Evolutionary conservation across 192 early-diverging fungal species (phyloP), one percentile per base, ranked within the genome.

Genomic region (Coemansia sp.): DNA sequence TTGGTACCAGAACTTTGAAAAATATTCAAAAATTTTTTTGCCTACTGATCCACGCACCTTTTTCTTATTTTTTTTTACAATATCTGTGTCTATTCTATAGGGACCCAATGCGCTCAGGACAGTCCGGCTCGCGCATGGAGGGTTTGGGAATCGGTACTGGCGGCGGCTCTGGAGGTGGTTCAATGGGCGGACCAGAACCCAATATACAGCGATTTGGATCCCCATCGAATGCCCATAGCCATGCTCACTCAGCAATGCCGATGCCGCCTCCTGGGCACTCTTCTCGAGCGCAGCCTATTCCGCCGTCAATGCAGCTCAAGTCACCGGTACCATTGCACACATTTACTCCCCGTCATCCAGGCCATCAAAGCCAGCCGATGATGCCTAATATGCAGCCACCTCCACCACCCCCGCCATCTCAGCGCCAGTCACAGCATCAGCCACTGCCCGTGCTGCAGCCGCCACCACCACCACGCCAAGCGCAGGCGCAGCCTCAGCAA

Each of bases 191-290:
- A 15, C 51, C 69, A 31, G 69, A 70, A 27, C 48, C 50, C 48
- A 41, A 22, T 34, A 39, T 44, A 22, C 34, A 61, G 19, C 69
- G 61, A 9, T 70, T 64, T 50, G 62, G 61, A 34, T 62, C 73
- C 15, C 66, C 59, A 22, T 31, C 65, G 62, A 62, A 69, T 9
- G 38, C 46, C 38, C 67, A 68, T 45, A 51, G 58, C 29, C 59
- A 61, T 39, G 59, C n/a, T 1, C 59, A 56, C 12, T 70, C 79
- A 24, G 73, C 78, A 12, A 80, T 80, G 65, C 70, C 73, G 2
- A 48, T 73, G 62, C 73, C 73, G 5, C 65, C 69, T 41, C 59
- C 62, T 0, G 51, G 55, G 36, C 79, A 73, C 22, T 45, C 50
- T 44, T 17, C 58, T 29, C 78, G 70, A 10, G 50, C 53, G 38